A percentile compares a stretch with the other conserved stretches of the same genome.
phyloP scores from a whole-genome alignment of 805 yeast genomes.

The Kodamaea sagamina region DNA sequence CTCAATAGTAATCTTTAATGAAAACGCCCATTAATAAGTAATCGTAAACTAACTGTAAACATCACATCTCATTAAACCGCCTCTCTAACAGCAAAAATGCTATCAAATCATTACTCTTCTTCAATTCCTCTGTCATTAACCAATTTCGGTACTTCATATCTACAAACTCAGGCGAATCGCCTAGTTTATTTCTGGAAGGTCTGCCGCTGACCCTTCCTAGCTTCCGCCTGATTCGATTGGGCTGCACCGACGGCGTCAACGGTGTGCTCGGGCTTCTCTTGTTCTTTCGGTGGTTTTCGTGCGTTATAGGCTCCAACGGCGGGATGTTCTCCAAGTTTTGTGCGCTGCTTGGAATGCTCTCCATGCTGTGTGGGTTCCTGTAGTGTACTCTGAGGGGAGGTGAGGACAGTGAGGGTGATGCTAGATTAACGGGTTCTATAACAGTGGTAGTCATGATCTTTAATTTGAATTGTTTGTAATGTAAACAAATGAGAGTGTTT shows the following conservation, averaged over 20 bases:
- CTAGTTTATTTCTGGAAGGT: conserved; percentile 6
- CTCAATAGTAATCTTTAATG: too few species aligned
- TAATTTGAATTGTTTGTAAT: background rate
- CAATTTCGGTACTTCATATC: conserved; percentile 34
- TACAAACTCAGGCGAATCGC: conserved; percentile 19
- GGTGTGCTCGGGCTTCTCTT: conserved; percentile 43
- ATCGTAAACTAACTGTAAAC: too few species aligned
- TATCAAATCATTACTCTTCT: conserved; percentile 25
- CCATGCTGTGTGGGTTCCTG: conserved; percentile 1
- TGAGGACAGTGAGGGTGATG: conserved; percentile 1
- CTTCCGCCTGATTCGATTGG: conserved; percentile 21
- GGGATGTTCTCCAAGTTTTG: conserved; percentile 8
- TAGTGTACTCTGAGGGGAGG: conserved; percentile 7
- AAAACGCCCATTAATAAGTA: too few species aligned
- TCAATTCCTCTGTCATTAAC: conserved; percentile 28
- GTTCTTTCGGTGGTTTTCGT: conserved; percentile 6
- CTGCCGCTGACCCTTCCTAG: conserved; percentile 5
- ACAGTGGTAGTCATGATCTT: conserved; percentile 8
- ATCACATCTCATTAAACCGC: conserved; percentile 15
- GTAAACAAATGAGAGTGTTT: conserved; percentile 3
- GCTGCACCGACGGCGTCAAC: conserved; percentile 29
- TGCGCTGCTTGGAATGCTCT: conserved; percentile 4
- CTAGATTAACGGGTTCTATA: conserved; percentile 2
- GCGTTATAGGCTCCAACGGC: conserved; percentile 3
- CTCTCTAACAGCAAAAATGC: conserved; percentile 36